phyloP scores from a whole-genome alignment of 257 asterid genomes.

The Ilex asprella region DNA sequence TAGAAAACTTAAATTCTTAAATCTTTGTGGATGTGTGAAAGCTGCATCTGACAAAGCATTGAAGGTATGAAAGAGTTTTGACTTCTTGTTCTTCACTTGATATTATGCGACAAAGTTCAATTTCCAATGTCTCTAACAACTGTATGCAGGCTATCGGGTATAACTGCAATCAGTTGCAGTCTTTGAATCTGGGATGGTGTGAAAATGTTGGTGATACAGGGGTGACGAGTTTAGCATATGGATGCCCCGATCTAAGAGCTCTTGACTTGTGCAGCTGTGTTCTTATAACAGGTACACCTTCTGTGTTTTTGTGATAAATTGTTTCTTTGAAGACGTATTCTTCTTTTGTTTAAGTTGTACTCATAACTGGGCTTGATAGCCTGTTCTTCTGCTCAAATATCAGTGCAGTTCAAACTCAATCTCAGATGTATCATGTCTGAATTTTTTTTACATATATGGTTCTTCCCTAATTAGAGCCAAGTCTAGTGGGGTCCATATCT shows the following conservation, averaged over 20 bases:
- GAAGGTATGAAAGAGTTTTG: conserved; percentile 40
- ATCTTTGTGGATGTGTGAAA: conserved; percentile 88
- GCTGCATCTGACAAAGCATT: conserved; percentile 86
- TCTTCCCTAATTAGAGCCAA: too few species aligned
- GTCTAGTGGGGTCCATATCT: too few species aligned
- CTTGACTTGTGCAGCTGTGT: conserved; percentile 91
- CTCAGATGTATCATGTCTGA: too few species aligned
- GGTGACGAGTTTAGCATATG: conserved; percentile 87
- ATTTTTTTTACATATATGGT: too few species aligned
- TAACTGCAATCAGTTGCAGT: conserved; percentile 75
- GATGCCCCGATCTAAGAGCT: conserved; percentile 84
- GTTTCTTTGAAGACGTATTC: too few species aligned
- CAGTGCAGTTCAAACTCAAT: too few species aligned
- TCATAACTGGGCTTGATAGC: too few species aligned
- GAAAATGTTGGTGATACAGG: conserved; percentile 88
- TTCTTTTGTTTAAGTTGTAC: too few species aligned
- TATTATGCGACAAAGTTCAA: too few species aligned
- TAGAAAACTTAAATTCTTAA: conserved; percentile 55
- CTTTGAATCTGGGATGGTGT: conserved; percentile 89
- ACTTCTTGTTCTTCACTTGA: too few species aligned
- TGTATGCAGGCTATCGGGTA: conserved; percentile 71
- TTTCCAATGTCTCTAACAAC: neutral
- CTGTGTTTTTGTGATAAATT: neutral
- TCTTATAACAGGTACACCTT: conserved; percentile 70
- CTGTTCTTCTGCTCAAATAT: too few species aligned